Evolutionary conservation across 345 rosid genomes (phyloP), one percentile per base, ranked within the genome.

Genomic region (Erodium maritimum): DNA sequence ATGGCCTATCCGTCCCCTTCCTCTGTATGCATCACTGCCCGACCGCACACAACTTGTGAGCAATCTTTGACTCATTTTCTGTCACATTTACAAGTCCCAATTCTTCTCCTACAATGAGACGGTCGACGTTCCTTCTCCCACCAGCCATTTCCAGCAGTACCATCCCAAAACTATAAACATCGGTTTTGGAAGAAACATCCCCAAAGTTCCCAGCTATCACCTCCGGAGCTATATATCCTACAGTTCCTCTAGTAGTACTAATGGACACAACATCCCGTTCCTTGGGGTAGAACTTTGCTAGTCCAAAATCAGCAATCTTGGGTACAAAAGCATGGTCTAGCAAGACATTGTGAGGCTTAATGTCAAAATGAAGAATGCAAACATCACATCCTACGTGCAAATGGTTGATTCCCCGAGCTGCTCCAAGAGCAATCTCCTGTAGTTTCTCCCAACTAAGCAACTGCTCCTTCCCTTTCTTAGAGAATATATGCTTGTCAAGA

Each of bases 151-250:
- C 69, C 4, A 67, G 64, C 5, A 72, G 55, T 10, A 72, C 18
- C 57, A 72, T 67, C 17, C 76, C 76, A 1, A 50, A 67, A 14
- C 76, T 72, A 20, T 72, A 67, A 19, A 67, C 72, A 12, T 72
- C 76, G 2, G 66, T 63, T 23, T 72, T 72, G 52, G 55, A 57
- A 18, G 67, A 55, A 24, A 63, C 60, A 0, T 33, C 50, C 18
- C 0, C 7, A 5, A 37, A 33, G 20, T 56, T 18, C 55, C 17
- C 12, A 2, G 19, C 7, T 0, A 19, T 19, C 23, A 48, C 18
- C 45, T 63, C 67, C 1, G 67, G 67, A 1, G 67, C 67, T 1
- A 50, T 45, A 0, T 63, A 63, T 0, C 59, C 67, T 7, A 19
- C 34, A 0, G 67, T 63, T 0, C 61, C 67, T 0, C 60, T 51